Evolutionary conservation across 2,329 filamentous ascomycete genomes (phyloP), one percentile per base, ranked within the genome.

Genomic region (Neonectria magnoliae): DNA sequence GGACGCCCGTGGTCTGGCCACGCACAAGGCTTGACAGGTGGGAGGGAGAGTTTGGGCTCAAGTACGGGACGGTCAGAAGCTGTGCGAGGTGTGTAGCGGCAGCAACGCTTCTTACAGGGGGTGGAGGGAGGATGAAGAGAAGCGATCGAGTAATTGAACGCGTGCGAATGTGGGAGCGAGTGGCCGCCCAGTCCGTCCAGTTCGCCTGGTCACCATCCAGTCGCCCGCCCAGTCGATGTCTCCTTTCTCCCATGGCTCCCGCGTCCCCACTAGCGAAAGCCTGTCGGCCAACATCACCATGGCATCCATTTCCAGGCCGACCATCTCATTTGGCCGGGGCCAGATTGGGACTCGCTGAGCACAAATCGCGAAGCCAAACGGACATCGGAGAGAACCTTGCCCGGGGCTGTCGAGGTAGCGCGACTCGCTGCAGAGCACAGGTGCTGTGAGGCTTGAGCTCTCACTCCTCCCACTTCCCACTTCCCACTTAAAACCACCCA

Each of bases 381-480:
- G 60, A 36, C 51, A 50, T 22, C 33, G 14, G 45, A 29, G 27
- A 45, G 18, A 29, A 44, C 29, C 29, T 38, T n/a, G 52, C 33
- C 44, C 3, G 47, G 27, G 25, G 36, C 22, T 29, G 57, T 66
- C 25, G 56, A 66, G 45, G 58, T 65, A 61, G 57, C 64, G 64
- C 48, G 55, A 57, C 54, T 48, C 29, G 48, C 60, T 63, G 60
- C 60, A 63, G 59, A 60, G 60, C 56, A 66, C 64, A 52, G 64
- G 56, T 45, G 14, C 55, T 41, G 29, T 45, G 53, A 63, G 58
- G 58, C 58, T 63, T 60, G 64, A 59, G 56, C 61, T 60, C 44
- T 51, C 50, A 44, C 53, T 60, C 36, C 55, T 48, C 36, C 56
- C 57, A 33, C 48, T 53, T 44, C 41, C 55, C 50, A 44, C 56